These are phyloP conservation scores for Moesziomyces sp. DNA, from an alignment of 1,284 basidiomycete genomes.

Conservation along the genomic window DNA sequence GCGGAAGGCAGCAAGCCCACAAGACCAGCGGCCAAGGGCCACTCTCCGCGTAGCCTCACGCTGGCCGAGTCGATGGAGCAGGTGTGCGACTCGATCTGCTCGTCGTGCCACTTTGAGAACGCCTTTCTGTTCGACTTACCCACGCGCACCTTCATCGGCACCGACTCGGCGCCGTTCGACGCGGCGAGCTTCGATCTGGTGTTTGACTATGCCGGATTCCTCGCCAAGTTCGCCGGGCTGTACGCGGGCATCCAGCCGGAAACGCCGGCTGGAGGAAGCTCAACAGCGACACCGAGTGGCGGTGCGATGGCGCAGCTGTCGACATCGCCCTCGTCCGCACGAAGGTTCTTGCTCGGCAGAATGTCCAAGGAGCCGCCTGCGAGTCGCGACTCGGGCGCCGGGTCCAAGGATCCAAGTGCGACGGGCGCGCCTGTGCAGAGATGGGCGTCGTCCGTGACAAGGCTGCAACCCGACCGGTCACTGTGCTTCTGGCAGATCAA, in stretches of 20 bases:
- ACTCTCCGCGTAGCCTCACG: slow-evolving; percentile 19
- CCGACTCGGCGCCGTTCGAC: slow-evolving; percentile 91
- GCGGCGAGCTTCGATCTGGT: slow-evolving; percentile 86
- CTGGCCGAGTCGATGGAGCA: slow-evolving; percentile 53
- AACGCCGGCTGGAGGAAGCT: background rate
- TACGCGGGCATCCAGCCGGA: slow-evolving; percentile 72
- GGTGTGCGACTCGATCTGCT: slow-evolving; percentile 51
- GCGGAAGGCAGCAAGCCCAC: slow-evolving; percentile 16
- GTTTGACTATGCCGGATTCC: slow-evolving; percentile 88
- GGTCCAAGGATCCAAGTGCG: background rate
- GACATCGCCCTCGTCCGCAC: slow-evolving; percentile 35
- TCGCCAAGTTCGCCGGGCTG: slow-evolving; percentile 83
- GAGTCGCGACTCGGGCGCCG: background rate
- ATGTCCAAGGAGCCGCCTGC: slow-evolving; percentile 19
- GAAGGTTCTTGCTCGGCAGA: slow-evolving; percentile 27
- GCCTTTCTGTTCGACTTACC: slow-evolving; percentile 90
- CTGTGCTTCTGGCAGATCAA: slow-evolving; percentile 88
- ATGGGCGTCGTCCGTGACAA: slow-evolving; percentile 69
- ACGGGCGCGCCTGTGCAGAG: slow-evolving; percentile 3
- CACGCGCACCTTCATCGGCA: slow-evolving; percentile 87
- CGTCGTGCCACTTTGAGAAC: slow-evolving; percentile 88
- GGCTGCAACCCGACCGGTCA: slow-evolving; percentile 78
- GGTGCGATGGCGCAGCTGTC: slow-evolving; percentile 19
- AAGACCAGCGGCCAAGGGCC: slow-evolving; percentile 19
- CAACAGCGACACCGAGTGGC: slow-evolving; percentile 2